Conservation (phyloP, 2,329 filamentous ascomycete genomes). For the Alternaria tenuissima region DNA sequence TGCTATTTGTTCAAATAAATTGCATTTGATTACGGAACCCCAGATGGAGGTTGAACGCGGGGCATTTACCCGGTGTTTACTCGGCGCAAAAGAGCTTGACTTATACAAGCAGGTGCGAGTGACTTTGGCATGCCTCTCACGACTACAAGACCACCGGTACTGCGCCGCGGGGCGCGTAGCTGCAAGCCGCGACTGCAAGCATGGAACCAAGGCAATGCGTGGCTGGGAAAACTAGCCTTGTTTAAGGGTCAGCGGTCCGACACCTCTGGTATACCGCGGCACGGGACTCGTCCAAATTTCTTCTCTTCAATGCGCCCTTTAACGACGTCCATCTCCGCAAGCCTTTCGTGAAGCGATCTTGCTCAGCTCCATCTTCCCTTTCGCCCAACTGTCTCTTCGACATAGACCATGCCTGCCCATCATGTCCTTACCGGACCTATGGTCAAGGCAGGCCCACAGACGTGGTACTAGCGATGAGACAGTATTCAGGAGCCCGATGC, state of each 20-base stretch:
- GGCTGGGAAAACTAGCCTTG: neutral
- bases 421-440: neutral
- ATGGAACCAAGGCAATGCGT: neutral
- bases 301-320: neutral
- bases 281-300: neutral
- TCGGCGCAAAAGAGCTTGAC: constrained; percentile 14
- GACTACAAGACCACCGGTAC: neutral
- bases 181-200: neutral
- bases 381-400: neutral
- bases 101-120: constrained; percentile 3
- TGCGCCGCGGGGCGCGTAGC: neutral
- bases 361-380: neutral
- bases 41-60: constrained; percentile 10
- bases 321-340: neutral
- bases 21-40: constrained; percentile 21
- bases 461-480: neutral
- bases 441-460: neutral
- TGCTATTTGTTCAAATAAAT: constrained; percentile 20
- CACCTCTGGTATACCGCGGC: neutral
- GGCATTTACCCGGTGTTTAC: constrained; percentile 21
- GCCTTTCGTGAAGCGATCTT: neutral
- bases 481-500: neutral
- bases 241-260: neutral
- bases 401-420: neutral
- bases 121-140: neutral